Conservation (phyloP, 805 yeast genomes). For the Hanseniaspora clermontiae region DNA sequence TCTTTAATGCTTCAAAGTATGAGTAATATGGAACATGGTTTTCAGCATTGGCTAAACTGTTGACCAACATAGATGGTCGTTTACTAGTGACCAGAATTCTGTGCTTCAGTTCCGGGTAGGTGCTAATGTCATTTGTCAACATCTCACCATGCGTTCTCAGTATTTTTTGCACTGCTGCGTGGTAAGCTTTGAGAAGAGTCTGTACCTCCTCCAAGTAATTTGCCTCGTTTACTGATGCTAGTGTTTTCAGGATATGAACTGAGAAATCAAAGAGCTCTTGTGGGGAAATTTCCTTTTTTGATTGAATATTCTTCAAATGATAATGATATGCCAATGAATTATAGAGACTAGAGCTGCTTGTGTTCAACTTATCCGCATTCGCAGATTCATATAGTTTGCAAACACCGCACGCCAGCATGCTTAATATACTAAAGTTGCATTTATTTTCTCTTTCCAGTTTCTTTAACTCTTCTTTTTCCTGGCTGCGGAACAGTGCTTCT, state of each 20-base stretch:
- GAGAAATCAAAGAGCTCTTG: background rate
- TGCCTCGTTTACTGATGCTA: background rate
- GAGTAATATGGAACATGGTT: background rate
- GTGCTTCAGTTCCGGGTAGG: background rate
- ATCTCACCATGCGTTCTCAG: slow-evolving; percentile 3
- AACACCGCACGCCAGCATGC: background rate
- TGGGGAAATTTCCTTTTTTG: background rate
- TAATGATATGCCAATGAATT: background rate
- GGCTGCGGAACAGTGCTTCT: background rate
- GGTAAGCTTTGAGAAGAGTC: background rate
- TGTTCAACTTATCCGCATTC: background rate
- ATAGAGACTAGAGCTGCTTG: background rate
- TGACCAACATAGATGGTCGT: background rate
- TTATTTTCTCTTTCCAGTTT: background rate
- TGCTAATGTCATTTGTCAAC: background rate
- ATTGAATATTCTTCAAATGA: background rate
- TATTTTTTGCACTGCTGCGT: background rate
- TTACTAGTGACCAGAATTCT: background rate
- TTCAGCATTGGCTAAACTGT: background rate
- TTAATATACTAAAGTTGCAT: background rate
- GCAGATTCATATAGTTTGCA: background rate
- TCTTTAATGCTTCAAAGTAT: background rate
- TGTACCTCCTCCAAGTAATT: background rate
- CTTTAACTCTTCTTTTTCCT: background rate
- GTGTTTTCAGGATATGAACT: background rate